A percentile compares a stretch with the other conserved stretches of the same genome.
phyloP scores from a whole-genome alignment of 345 rosid species.

The Limnanthes douglasii region DNA sequence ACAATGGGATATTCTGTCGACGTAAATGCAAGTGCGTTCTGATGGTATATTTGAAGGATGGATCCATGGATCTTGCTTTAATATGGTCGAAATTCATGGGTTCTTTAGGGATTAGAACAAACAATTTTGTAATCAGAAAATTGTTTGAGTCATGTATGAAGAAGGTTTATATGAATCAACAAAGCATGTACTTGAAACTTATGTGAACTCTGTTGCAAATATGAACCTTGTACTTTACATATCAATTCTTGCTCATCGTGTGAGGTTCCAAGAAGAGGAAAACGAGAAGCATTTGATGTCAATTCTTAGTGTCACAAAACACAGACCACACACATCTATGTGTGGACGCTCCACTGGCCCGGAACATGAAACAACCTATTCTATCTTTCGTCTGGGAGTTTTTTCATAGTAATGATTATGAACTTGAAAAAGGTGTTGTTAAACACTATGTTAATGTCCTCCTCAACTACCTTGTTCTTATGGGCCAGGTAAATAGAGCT shows the following conservation, averaged over 20 bases:
- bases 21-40: conserved; percentile 87
- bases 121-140: conserved; percentile 83
- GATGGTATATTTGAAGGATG: conserved; percentile 92
- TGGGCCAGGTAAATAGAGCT: conserved; percentile 95
- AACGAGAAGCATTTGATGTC: conserved; percentile 84
- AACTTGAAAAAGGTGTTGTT: conserved; percentile 89
- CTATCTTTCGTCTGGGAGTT: conserved; percentile 76
- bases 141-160: conserved; percentile 95
- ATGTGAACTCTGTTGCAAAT: conserved; percentile 64
- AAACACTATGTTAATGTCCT: conserved; percentile 87
- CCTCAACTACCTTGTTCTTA: conserved; percentile 85
- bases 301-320: conserved; percentile 66
- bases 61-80: conserved; percentile 78
- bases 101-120: conserved; percentile 82
- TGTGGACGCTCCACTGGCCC: conserved; percentile 93
- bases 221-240: conserved; percentile 94
- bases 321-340: conserved; percentile 72
- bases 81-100: conserved; percentile 94
- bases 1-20: conserved; percentile 86
- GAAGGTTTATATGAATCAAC: conserved; percentile 72
- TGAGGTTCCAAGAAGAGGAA: conserved; percentile 79
- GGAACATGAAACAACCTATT: conserved; percentile 84
- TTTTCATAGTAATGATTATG: conserved; percentile 85
- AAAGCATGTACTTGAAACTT: conserved; percentile 82
- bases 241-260: conserved; percentile 84